Conservation (phyloP, 2,329 filamentous ascomycete species). For the Fonsecaea pedrosoi region DNA sequence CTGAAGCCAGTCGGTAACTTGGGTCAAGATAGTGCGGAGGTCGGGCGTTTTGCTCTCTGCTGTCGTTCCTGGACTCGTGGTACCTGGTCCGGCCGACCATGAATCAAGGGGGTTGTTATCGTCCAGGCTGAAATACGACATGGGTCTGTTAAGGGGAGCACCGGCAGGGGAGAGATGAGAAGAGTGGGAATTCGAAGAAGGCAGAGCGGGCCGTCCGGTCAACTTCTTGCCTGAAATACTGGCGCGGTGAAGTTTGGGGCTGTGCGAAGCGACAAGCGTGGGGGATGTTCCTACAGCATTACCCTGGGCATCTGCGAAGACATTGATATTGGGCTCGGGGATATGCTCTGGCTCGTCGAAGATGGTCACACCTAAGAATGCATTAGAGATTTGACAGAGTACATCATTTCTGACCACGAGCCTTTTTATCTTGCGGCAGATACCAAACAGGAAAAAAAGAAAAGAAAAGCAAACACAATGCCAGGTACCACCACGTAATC, state of each 20-base stretch:
- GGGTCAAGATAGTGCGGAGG: slow-evolving; percentile 62
- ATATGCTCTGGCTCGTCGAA: slow-evolving; percentile 41
- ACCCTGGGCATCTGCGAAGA: slow-evolving; percentile 27
- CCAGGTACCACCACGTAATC: background rate
- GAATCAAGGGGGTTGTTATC: slow-evolving; percentile 8
- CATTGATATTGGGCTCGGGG: slow-evolving; percentile 27
- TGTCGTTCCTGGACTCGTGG: slow-evolving; percentile 22
- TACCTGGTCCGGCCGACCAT: slow-evolving; percentile 2
- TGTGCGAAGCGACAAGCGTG: slow-evolving; percentile 30
- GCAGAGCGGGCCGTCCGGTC: slow-evolving; percentile 37
- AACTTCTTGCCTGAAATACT: slow-evolving; percentile 42
- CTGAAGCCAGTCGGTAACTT: slow-evolving; percentile 83
- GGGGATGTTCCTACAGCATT: slow-evolving; percentile 30
- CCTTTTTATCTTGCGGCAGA: background rate
- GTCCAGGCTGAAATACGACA: slow-evolving; percentile 37
- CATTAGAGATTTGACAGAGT: background rate
- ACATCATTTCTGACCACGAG: background rate
- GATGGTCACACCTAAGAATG: slow-evolving; percentile 39
- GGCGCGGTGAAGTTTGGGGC: slow-evolving; percentile 37
- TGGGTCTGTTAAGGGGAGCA: slow-evolving; percentile 22
- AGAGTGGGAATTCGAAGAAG: slow-evolving; percentile 28
- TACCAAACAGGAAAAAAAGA: background rate
- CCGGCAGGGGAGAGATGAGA: slow-evolving; percentile 13
- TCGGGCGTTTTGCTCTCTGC: slow-evolving; percentile 34
- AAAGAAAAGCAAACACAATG: slow-evolving; percentile 18